These are phyloP conservation scores for Penicillium sp. DNA, from an alignment of 2,329 filamentous ascomycete genomes.

Conservation along the genomic window DNA sequence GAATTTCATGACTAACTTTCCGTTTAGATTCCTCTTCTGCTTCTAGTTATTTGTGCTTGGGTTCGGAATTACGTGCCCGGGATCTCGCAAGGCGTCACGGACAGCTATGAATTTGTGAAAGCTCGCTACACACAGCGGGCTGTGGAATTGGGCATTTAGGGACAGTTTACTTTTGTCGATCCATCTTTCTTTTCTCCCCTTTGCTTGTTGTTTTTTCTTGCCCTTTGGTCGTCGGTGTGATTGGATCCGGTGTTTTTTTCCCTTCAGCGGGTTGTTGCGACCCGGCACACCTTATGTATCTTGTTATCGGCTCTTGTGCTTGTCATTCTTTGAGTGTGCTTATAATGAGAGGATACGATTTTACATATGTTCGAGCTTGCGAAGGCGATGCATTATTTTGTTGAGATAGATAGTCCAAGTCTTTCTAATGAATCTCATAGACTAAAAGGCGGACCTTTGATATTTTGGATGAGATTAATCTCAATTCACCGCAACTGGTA, in stretches of 20 bases:
- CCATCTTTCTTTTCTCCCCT: slow-evolving; percentile 9
- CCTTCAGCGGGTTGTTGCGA: slow-evolving; percentile 22
- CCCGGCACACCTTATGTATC: slow-evolving; percentile 6
- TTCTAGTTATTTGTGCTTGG: slow-evolving; percentile 50
- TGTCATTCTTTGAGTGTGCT: slow-evolving; percentile 21
- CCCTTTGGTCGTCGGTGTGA: slow-evolving; percentile 9
- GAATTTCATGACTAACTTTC: slow-evolving; percentile 23
- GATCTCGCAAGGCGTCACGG: slow-evolving; percentile 42
- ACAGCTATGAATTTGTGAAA: slow-evolving; percentile 44
- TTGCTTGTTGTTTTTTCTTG: slow-evolving; percentile 13
- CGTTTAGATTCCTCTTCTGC: slow-evolving; percentile 48
- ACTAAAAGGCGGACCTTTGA: too few relatives aligned
- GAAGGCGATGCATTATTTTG: slow-evolving; percentile 4
- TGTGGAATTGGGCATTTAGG: slow-evolving; percentile 35
- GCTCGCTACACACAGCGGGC: slow-evolving; percentile 38
- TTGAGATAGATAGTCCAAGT: slow-evolving; percentile 8
- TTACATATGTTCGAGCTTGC: slow-evolving; percentile 27
- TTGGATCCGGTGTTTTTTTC: slow-evolving; percentile 16
- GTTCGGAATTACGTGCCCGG: slow-evolving; percentile 46
- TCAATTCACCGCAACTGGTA: too few relatives aligned
- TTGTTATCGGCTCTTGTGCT: slow-evolving; percentile 18
- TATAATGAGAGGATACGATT: slow-evolving; percentile 40
- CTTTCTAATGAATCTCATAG: neutral
- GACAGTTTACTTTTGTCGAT: slow-evolving; percentile 15
- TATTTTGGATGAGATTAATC: too few relatives aligned